Conservation (phyloP, 495 filamentous ascomycete genomes). For the Pyronema omphalodes region DNA sequence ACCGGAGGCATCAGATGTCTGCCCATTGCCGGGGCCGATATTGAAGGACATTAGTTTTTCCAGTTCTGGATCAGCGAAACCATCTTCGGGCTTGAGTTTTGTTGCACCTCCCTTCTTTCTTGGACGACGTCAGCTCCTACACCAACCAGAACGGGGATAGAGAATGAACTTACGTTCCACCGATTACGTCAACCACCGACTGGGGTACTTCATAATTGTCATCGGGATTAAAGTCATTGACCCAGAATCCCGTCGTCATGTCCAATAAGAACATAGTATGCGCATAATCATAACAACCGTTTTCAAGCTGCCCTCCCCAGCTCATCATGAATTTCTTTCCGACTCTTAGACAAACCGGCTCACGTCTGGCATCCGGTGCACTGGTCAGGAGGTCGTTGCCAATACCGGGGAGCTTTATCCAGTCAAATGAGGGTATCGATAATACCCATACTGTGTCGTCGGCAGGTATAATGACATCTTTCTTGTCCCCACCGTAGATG, state of each 20-base stretch:
- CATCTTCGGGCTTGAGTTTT: neutral
- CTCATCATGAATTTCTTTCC: constrained; percentile 6
- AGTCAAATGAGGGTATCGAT: constrained; percentile 5
- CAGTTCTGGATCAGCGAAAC: neutral
- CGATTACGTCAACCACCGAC: neutral
- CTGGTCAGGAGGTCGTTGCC: neutral
- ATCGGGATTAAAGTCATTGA: neutral
- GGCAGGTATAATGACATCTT: neutral
- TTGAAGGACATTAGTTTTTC: neutral
- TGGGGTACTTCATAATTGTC: neutral
- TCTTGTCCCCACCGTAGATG: constrained; percentile 2
- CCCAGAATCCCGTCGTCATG: constrained; percentile 1
- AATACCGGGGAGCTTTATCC: constrained; percentile 2
- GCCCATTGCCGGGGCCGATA: neutral
- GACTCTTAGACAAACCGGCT: neutral
- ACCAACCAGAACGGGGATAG: neutral
- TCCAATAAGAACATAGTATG: constrained; percentile 8
- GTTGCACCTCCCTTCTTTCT: neutral
- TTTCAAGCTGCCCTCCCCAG: constrained; percentile 5
- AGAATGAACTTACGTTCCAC: neutral
- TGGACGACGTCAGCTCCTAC: neutral
- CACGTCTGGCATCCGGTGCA: neutral
- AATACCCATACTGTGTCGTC: constrained; percentile 7
- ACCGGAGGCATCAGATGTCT: too few relatives aligned
- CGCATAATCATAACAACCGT: too few relatives aligned